Evolutionary conservation across 2,329 filamentous ascomycete genomes (phyloP), one percentile per base, ranked within the genome.

Genomic region (Plenodomus lindquistii): DNA sequence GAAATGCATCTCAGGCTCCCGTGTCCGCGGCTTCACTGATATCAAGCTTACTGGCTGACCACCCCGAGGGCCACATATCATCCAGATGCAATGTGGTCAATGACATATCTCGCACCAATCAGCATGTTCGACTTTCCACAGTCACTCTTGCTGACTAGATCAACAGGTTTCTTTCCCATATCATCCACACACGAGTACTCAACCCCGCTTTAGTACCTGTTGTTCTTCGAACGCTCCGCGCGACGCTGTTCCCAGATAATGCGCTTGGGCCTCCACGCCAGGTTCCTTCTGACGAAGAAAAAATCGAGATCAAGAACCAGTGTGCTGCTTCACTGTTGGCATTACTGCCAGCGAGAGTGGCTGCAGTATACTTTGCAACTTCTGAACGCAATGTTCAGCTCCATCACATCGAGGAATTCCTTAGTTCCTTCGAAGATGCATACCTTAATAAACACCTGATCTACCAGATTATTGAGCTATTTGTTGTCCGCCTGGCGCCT

Each of bases 391-490:
- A 84, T 37, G 72, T 75, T 51, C 81, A 86, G 59, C 80, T 90
- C 55, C 83, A 86, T 64, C 75, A 80, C 52, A 74, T 82, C 20
- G 76, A 77, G 44, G 75, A 77, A 19, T 77, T 91, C 38, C 78
- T 97, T 39, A 84, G 88, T 61, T 78, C 92, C 31, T 86, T 96
- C 58, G 83, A 82, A 15, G 91, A 97, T 72, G 79, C 82, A 42
- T 96, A 96, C 74, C 87, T 91, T 74, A 99, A 99, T 75, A 95
- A 92, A 75, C 91, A 97, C 74, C 77, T 97, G 24, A 77, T 96
- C 60, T 96, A 96, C 66, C 80, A 84, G 37, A 79, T 94, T 40
- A 75, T 97, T 27, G 94, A 99, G 74, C 74, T 93, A 48, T 70
- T 96, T 2, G 77, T 97, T n/a, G 82, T 91, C 47, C 84, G 87